Evolutionary conservation across 176 grass and related monocot species (phyloP).

Genomic region (Rhipidocladum racemiflorum): DNA sequence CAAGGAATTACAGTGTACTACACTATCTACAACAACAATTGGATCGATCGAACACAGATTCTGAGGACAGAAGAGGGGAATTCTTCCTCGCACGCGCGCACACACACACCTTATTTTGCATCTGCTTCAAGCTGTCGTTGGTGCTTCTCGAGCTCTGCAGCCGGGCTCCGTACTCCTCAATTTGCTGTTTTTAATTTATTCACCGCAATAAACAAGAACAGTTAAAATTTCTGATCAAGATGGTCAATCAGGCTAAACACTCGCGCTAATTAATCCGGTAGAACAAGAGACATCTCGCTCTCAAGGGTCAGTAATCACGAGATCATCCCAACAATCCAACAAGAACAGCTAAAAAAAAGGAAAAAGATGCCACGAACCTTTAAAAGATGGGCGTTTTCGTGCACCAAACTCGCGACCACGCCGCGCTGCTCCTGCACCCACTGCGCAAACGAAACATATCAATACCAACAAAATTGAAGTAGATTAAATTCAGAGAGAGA

Average conservation of each 20-base stretch:
- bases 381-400: constrained; percentile 24
- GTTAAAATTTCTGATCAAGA: background rate
- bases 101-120: background rate
- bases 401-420: constrained; percentile 27
- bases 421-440: constrained; percentile 40
- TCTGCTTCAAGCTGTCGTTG: constrained; percentile 15
- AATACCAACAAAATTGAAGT: background rate
- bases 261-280: background rate
- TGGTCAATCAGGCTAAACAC: background rate
- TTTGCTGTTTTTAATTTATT: constrained; percentile 28
- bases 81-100: background rate
- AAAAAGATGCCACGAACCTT: constrained; percentile 6
- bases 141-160: constrained; percentile 25
- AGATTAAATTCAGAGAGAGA: background rate
- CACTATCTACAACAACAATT: background rate
- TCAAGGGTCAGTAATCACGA: background rate
- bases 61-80: background rate
- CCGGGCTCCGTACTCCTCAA: constrained; percentile 39
- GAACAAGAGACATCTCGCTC: background rate
- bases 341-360: background rate
- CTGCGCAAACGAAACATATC: background rate
- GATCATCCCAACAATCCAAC: background rate
- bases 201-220: background rate
- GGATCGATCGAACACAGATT: background rate
- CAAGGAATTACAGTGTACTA: background rate